These are phyloP conservation scores for Phlebopus sp. DNA, from an alignment of 1,284 basidiomycete species.

Conservation along the genomic window DNA sequence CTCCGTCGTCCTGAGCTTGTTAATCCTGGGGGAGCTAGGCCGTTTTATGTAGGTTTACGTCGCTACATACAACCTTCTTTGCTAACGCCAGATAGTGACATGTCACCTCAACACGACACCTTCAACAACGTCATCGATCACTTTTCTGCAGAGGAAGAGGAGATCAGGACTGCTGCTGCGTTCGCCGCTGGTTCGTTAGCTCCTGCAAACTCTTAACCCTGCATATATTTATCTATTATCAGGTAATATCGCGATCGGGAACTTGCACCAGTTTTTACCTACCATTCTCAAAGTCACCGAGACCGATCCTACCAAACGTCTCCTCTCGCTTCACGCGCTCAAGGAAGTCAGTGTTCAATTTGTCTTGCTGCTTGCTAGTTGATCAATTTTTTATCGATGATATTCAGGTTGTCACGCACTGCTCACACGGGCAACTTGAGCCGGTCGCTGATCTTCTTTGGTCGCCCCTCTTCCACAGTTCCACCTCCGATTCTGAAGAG, in stretches of 20 bases:
- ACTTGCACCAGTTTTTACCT: conserved; percentile 82
- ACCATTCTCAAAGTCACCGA: conserved; percentile 81
- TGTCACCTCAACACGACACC: conserved; percentile 73
- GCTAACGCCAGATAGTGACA: conserved; percentile 55
- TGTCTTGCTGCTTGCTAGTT: neutral
- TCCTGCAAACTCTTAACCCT: conserved; percentile 1
- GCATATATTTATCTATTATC: conserved; percentile 15
- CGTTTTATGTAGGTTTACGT: conserved; percentile 66
- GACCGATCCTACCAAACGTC: conserved; percentile 71
- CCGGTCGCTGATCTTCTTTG: conserved; percentile 85
- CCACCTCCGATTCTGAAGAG: conserved; percentile 78
- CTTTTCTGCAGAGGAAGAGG: conserved; percentile 78
- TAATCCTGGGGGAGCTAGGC: conserved; percentile 89
- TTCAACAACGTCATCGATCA: conserved; percentile 73
- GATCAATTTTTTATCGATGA: neutral
- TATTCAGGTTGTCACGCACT: conserved; percentile 83
- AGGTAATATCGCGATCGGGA: conserved; percentile 95
- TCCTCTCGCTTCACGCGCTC: conserved; percentile 86
- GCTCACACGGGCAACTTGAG: conserved; percentile 79
- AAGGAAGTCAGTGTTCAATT: conserved; percentile 69
- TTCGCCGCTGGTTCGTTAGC: conserved; percentile 76
- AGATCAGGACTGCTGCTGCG: conserved; percentile 83
- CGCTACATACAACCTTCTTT: neutral
- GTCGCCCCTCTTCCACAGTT: conserved; percentile 86
- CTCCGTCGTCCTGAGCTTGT: conserved; percentile 75